Evolutionary conservation across 2,329 filamentous ascomycete species (phyloP).

Genomic region (Cladosporium sp.): DNA sequence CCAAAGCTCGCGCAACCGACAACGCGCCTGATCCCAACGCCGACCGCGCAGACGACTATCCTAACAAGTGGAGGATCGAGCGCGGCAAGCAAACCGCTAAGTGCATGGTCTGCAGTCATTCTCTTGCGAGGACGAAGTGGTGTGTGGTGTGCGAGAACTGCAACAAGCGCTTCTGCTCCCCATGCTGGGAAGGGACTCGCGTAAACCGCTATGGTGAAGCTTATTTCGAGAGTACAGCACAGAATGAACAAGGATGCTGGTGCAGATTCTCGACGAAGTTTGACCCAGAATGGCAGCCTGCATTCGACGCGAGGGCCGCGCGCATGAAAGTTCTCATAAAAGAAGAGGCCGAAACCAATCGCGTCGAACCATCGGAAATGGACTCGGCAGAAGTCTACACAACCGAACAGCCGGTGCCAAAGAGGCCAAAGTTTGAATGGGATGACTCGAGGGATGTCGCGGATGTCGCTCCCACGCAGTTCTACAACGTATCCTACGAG

Average conservation of each 20-base stretch:
- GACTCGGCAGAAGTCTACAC: background rate
- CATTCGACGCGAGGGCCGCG: slow-evolving; percentile 4
- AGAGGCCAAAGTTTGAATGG: slow-evolving; percentile 1
- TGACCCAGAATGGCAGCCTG: slow-evolving; percentile 1
- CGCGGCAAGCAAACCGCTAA: slow-evolving; percentile 20
- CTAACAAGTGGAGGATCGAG: slow-evolving; percentile 16
- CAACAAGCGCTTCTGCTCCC: slow-evolving; percentile 17
- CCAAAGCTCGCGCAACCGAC: background rate
- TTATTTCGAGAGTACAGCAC: slow-evolving; percentile 14
- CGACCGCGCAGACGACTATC: background rate
- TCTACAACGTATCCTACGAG: background rate
- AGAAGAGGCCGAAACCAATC: background rate
- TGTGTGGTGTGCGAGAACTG: slow-evolving; percentile 18
- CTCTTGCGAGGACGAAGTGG: slow-evolving; percentile 15
- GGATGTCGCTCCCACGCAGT: background rate
- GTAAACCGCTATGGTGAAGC: slow-evolving; percentile 14
- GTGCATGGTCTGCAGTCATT: slow-evolving; percentile 19
- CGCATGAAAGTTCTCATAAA: background rate
- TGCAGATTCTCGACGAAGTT: slow-evolving; percentile 13
- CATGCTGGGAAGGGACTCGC: slow-evolving; percentile 15
- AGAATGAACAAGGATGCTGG: slow-evolving; percentile 18
- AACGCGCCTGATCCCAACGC: slow-evolving; percentile 8
- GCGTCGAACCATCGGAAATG: background rate
- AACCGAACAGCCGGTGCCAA: background rate
- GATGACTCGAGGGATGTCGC: background rate